A percentile compares a stretch with the other conserved stretches of the same genome.
Conservation (phyloP, 306 rosid species). For the Begonia masoniana region DNA sequence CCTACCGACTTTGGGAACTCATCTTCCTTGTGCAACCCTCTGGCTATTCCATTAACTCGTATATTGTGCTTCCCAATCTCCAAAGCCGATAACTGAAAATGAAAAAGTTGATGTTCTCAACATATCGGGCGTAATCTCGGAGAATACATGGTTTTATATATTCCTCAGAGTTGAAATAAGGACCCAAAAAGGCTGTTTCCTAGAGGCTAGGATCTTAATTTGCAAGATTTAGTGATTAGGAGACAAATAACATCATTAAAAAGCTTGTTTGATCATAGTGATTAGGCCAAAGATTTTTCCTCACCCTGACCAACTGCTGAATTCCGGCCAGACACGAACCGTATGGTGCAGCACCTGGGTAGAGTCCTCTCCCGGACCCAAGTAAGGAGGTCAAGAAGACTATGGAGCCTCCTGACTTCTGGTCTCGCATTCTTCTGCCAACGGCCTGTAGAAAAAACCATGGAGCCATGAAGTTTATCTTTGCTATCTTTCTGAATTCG, state of each 20-base stretch:
- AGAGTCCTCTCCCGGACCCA: slow-evolving; percentile 68
- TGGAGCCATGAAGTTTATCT: slow-evolving; percentile 55
- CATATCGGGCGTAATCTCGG: too few species aligned
- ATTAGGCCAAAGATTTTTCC: background rate
- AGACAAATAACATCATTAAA: background rate
- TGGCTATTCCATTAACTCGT: slow-evolving; percentile 47
- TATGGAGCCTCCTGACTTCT: slow-evolving; percentile 67
- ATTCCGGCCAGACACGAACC: slow-evolving; percentile 55
- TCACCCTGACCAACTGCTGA: slow-evolving; percentile 73
- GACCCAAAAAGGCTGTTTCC: too few species aligned
- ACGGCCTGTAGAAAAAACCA: slow-evolving; percentile 71
- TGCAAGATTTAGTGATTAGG: background rate
- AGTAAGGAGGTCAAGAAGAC: slow-evolving; percentile 42
- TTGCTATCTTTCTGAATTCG: slow-evolving; percentile 50
- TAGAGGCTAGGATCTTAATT: too few species aligned
- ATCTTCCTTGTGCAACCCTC: slow-evolving; percentile 68
- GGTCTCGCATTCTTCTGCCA: slow-evolving; percentile 57
- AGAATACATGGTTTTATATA: too few species aligned
- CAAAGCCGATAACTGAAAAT: slow-evolving; percentile 29
- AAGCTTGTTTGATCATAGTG: too few species aligned
- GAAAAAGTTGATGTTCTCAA: background rate
- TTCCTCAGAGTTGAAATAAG: too few species aligned
- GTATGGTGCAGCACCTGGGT: slow-evolving; percentile 66
- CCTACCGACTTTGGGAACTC: slow-evolving; percentile 55
- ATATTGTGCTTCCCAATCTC: slow-evolving; percentile 38